Evolutionary conservation across 2,329 filamentous ascomycete species (phyloP), one percentile per base, ranked within the genome.

Genomic region (Atkinsonella hypoxylon): DNA sequence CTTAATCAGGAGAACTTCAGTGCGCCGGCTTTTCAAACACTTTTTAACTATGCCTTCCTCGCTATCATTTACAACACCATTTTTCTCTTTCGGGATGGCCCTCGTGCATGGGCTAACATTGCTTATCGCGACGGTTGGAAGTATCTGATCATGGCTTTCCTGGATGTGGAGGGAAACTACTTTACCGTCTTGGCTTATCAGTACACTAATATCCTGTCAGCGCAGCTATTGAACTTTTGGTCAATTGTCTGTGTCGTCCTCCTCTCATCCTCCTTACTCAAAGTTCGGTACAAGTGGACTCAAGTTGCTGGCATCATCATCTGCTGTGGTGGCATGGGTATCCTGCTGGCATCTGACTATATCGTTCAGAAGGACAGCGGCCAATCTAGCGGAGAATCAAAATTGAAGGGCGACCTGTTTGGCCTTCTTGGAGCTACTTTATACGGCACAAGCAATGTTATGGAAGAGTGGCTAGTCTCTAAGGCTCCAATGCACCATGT

Each of bases 201-300:
- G 53, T 82, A 94, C 74, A 95, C 91, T 50, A 96, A 90, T 61
- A 85, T 96, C 59, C 77, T 97, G 46, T 93, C 86, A 18, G 89
- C 89, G 15, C 90, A 97, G 74, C 78, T 98, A 48, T 89, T 98
- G 71, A 96, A 96, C 76, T 97, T 97, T 72, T 97, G 91, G 91
- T 87, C 90, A 59, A 97, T 98, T 58, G 87, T 95, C 47, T 83
- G 91, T 55, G 93, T 98, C 20, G 89, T 97, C 18, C 64, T 86
- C 54, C 71, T 96, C 57, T 95, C 89, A 30, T 90, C 95, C 70
- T 57, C 83, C 56, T 74, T 96, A 59, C 79, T 98, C 52, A 78
- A 77, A 58, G 93, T 98, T 43, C 87, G 93, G 61, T 98, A 98
- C 76, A 88, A 89, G 70, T 73, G 79, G 64, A 81, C 87, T 52